Evolutionary conservation across 148 eudicot genomes (phyloP).

Genomic region (Amaranthus hypochondriacus): DNA sequence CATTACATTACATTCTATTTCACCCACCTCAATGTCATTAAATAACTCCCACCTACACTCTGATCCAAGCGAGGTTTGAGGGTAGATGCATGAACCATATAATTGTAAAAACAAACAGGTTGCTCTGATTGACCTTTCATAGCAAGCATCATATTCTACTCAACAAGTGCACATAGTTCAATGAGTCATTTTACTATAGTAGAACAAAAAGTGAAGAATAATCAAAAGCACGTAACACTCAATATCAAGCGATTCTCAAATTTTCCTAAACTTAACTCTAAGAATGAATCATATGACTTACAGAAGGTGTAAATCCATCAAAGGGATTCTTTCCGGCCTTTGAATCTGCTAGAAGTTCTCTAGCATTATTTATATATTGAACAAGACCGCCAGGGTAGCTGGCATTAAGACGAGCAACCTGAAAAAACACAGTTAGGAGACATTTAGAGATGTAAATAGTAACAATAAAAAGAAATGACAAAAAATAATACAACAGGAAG

Average conservation of each 20-base stretch:
- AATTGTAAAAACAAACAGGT: too few relatives aligned
- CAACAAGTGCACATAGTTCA: too few relatives aligned
- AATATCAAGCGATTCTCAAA: neutral
- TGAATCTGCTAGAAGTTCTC: constrained; percentile 80
- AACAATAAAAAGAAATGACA: neutral
- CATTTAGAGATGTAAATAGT: constrained; percentile 6
- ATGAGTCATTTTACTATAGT: too few relatives aligned
- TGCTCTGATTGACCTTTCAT: too few relatives aligned
- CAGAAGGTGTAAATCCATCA: constrained; percentile 94
- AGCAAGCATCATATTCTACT: too few relatives aligned
- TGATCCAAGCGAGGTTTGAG: too few relatives aligned
- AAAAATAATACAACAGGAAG: neutral
- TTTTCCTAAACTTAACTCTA: neutral
- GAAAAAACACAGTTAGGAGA: constrained; percentile 13
- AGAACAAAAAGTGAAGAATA: too few relatives aligned
- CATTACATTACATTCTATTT: too few relatives aligned
- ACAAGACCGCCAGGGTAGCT: constrained; percentile 88
- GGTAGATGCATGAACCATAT: too few relatives aligned
- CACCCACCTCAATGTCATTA: too few relatives aligned
- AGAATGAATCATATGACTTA: constrained; percentile 34
- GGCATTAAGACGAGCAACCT: constrained; percentile 72
- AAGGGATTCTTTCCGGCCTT: constrained; percentile 89
- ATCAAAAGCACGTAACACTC: neutral
- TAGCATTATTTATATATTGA: constrained; percentile 77
- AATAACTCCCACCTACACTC: too few relatives aligned